A percentile compares a stretch with the other conserved stretches of the same genome.
Evolutionary conservation across 805 yeast genomes (phyloP).

Genomic region (Kockiozyma suomiensis): DNA sequence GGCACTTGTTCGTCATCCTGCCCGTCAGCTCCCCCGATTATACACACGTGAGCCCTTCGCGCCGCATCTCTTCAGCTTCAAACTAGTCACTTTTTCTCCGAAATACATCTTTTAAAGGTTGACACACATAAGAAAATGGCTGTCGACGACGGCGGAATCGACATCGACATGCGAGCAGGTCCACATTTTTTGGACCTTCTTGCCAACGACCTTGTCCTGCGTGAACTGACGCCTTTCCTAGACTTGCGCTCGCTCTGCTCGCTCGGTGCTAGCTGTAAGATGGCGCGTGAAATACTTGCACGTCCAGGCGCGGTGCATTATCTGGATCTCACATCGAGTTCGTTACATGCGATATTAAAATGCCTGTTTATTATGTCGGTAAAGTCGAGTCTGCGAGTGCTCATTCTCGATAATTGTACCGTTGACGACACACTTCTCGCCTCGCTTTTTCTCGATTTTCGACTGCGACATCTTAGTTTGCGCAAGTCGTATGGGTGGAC

Average conservation of each 20-base stretch:
- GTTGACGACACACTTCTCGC: slow-evolving; percentile 28
- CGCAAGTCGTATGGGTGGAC: slow-evolving; percentile 30
- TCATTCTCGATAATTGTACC: slow-evolving; percentile 25
- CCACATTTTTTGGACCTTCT: slow-evolving; percentile 6
- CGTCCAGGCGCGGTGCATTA: slow-evolving; percentile 27
- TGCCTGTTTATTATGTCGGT: slow-evolving; percentile 57
- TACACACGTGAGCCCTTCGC: too few species aligned
- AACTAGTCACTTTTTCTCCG: not conserved
- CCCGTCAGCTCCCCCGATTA: too few species aligned
- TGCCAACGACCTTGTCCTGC: slow-evolving; percentile 25
- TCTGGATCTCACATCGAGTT: slow-evolving; percentile 20
- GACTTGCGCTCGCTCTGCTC: slow-evolving; percentile 12
- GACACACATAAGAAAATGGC: too few species aligned
- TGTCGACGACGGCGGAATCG: too few species aligned
- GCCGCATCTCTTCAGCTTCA: not conserved
- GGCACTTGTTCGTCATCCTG: too few species aligned
- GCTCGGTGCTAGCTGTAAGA: slow-evolving; percentile 17
- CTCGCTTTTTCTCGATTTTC: slow-evolving; percentile 24
- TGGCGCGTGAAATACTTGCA: slow-evolving; percentile 6
- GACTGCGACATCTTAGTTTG: slow-evolving; percentile 21
- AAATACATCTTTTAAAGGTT: not conserved
- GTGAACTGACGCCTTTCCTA: slow-evolving; percentile 27
- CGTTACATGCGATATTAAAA: slow-evolving; percentile 8
- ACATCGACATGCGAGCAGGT: not conserved
- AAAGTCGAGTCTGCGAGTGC: slow-evolving; percentile 62